phyloP scores from a whole-genome alignment of 2,329 filamentous ascomycete genomes.

The Thermochaetoides dissita region DNA sequence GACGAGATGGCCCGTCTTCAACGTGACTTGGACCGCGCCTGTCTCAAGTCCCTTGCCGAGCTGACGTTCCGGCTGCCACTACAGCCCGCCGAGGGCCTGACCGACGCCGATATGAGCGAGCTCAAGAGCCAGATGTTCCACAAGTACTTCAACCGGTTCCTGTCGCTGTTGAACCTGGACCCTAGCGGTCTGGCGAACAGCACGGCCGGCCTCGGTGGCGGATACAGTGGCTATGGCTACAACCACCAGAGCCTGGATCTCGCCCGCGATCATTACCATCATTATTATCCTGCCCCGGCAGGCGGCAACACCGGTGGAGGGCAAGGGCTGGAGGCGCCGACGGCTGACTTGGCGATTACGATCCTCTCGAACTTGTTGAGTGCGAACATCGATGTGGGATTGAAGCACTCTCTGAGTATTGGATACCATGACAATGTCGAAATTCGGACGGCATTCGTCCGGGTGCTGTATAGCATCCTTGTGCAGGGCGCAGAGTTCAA shows the following conservation, averaged over 20 bases:
- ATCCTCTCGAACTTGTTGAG: slow-evolving; percentile 56
- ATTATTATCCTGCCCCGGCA: slow-evolving; percentile 4
- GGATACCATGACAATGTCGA: slow-evolving; percentile 58
- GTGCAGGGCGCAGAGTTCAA: slow-evolving; percentile 61
- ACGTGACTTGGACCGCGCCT: slow-evolving; percentile 52
- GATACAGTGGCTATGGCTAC: slow-evolving; percentile 15
- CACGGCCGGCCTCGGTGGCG: slow-evolving; percentile 25
- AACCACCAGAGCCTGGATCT: neutral
- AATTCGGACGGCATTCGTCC: slow-evolving; percentile 56
- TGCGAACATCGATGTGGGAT: slow-evolving; percentile 56
- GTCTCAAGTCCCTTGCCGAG: slow-evolving; percentile 49
- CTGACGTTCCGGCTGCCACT: slow-evolving; percentile 53
- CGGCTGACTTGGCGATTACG: slow-evolving; percentile 50
- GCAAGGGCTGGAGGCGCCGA: slow-evolving; percentile 40
- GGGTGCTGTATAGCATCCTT: slow-evolving; percentile 55
- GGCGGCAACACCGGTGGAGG: slow-evolving; percentile 19
- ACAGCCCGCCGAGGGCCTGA: slow-evolving; percentile 51
- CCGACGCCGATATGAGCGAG: slow-evolving; percentile 52
- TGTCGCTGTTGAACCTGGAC: slow-evolving; percentile 50
- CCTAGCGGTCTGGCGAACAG: slow-evolving; percentile 11
- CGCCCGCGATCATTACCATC: neutral
- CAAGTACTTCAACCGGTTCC: slow-evolving; percentile 55
- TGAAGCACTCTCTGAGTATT: slow-evolving; percentile 56
- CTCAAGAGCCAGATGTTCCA: slow-evolving; percentile 59
- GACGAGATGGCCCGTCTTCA: slow-evolving; percentile 47